Evolutionary conservation across 257 asterid species (phyloP), one percentile per base, ranked within the genome.

Genomic region (Verbena officinalis): DNA sequence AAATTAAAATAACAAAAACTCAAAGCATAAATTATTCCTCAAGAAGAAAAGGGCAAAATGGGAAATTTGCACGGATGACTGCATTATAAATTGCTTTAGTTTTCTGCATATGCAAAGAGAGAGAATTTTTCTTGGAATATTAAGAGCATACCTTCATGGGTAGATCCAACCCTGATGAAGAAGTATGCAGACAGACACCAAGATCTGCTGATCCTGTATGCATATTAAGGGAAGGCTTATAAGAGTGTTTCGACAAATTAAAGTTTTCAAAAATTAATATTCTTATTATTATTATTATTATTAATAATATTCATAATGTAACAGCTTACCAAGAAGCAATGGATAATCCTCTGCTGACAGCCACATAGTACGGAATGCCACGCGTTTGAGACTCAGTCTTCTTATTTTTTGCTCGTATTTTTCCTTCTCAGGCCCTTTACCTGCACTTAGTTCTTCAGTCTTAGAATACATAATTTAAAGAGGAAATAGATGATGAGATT

Each of bases 371-470:
- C 97, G 96, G 71, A 87, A 88, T 59, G 99, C 96, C 12, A 90
- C 96, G 38, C 99, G 96, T 72, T 80, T 88, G 48, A 88, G 95
- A 68, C 77, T 86, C 59, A 93, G 86, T 71, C 83, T 93, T 78
- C 79, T 82, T 64, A 93, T 82, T 67, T 77, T 93, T 50, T 84
- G 77, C 77, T 93, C 97, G 60, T 93, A 93, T 71, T 87, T 93
- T 76, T 90, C 96, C 83, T 90, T 93, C 78, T 93, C 96, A 64
- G 99, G 97, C 55, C 99, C 99, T 81, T 93, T 93, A 40, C 99
- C 99, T 93, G 70, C 78, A 75, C 15, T 48, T 52, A 56, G 51
- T 22, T 58, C 59, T 10, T 56, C 20, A 45, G 42, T 51, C 40
- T 65, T 15, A 39, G 60, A 65, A 40, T 45, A 39, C 51, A 12